phyloP scores from a whole-genome alignment of 768 basidiomycete species.

The Leccinum fibrillosum region DNA sequence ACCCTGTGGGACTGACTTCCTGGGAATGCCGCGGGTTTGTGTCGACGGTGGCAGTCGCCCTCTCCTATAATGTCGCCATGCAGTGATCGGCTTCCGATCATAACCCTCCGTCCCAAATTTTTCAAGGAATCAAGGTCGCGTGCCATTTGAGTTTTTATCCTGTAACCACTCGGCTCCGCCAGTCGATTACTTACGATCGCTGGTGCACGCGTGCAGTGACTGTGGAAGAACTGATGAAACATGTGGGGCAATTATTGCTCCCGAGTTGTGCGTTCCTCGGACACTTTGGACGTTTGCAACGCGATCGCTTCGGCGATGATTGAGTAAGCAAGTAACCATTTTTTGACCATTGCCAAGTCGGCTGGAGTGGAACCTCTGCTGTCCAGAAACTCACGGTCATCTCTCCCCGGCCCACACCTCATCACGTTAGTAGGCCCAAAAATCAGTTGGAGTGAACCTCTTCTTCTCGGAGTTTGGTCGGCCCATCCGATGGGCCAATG shows the following conservation, averaged over 20 bases:
- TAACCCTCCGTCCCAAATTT: background rate
- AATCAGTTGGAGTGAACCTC: no score
- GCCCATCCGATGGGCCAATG: background rate
- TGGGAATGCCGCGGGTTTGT: constrained; percentile 26
- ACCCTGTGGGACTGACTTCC: constrained; percentile 3
- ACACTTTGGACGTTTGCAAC: background rate
- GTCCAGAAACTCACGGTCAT: background rate
- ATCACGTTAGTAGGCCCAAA: background rate
- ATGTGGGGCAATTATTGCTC: background rate
- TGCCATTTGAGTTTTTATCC: background rate
- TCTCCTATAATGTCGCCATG: constrained; percentile 5
- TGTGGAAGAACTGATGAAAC: background rate
- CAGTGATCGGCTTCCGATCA: constrained; percentile 4
- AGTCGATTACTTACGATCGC: background rate
- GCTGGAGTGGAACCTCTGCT: no score
- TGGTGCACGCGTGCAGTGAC: background rate
- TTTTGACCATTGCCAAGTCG: background rate
- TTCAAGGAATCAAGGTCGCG: background rate
- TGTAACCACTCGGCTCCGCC: background rate
- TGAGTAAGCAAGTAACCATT: background rate
- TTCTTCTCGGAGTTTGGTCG: background rate
- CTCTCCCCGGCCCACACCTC: background rate
- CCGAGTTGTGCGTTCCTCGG: background rate
- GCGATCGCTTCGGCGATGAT: background rate
- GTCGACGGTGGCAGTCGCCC: constrained; percentile 1